phyloP scores from a whole-genome alignment of 2,329 filamentous ascomycete species.

The Venturia aucupariae region DNA sequence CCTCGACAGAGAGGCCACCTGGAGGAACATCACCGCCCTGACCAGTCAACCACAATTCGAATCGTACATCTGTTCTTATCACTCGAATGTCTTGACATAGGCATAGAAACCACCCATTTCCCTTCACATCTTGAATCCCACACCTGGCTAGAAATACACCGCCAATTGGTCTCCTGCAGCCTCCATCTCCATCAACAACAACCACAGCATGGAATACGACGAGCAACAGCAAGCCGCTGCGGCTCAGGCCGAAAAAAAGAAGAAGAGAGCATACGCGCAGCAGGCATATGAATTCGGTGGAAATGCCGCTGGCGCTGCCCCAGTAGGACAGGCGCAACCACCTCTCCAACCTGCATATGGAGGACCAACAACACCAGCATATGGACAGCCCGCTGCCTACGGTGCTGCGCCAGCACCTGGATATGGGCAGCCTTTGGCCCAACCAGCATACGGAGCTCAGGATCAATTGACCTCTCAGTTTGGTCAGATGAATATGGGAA shows the following conservation, averaged over 20 bases:
- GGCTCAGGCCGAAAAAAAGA: conserved; percentile 43
- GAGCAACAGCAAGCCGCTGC: not conserved
- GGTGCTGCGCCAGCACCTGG: conserved; percentile 2
- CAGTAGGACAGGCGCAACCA: conserved; percentile 28
- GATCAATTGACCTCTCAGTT: conserved; percentile 74
- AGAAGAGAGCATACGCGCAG: conserved; percentile 90
- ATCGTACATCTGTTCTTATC: not conserved
- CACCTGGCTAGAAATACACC: not conserved
- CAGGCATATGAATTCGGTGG: conserved; percentile 93
- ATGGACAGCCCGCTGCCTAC: not conserved
- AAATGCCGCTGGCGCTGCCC: conserved; percentile 55
- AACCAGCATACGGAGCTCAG: conserved; percentile 23
- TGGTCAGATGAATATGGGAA: conserved; percentile 63
- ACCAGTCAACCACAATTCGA: not conserved
- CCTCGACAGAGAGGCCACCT: not conserved
- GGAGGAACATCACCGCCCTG: not conserved
- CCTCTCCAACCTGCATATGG: conserved; percentile 23
- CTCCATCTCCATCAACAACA: not conserved
- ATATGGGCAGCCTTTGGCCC: conserved; percentile 17
- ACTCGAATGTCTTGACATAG: not conserved
- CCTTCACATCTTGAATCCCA: not conserved
- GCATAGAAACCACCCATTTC: not conserved
- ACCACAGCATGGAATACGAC: conserved; percentile 13
- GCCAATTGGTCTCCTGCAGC: not conserved
- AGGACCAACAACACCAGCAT: not conserved